These are phyloP conservation scores for Rhytidiadelphus loreus DNA, from an alignment of 225 moss, liverwort and hornwort species.

Conservation along the genomic window DNA sequence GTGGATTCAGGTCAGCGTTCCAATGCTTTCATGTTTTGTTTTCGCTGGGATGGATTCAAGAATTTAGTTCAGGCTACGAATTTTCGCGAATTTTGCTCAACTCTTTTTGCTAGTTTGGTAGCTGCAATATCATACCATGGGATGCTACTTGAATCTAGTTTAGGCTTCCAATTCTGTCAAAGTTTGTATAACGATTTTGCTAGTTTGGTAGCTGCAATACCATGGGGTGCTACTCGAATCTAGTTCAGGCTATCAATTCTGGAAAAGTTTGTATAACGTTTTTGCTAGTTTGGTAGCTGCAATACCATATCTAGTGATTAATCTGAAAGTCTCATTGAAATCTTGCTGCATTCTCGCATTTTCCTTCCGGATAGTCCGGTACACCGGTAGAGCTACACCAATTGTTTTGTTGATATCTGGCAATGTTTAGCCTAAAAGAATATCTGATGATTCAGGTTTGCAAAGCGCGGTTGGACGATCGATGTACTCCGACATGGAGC, in stretches of 20 bases:
- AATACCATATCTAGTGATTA: no score
- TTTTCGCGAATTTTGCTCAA: no score
- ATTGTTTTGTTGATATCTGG: not conserved
- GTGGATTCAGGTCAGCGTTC: constrained; percentile 6
- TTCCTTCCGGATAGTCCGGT: not conserved
- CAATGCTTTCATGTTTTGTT: not conserved
- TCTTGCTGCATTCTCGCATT: no score
- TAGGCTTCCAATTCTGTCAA: not conserved
- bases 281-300: not conserved
- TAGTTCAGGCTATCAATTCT: not conserved
- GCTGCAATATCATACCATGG: not conserved
- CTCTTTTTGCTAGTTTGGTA: not conserved
- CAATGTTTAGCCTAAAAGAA: not conserved
- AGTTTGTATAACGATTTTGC: not conserved
- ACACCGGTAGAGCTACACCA: not conserved
- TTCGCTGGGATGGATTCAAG: not conserved
- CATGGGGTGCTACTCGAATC: not conserved
- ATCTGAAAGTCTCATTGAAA: no score
- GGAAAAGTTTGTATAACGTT: not conserved
- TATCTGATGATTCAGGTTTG: not conserved
- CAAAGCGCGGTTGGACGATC: not conserved
- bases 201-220: not conserved
- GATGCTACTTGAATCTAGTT: not conserved
- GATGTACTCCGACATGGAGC: not conserved
- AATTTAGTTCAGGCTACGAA: not conserved